Evolutionary conservation across 805 yeast genomes (phyloP).

Genomic region (Suhomyces canberraensis): DNA sequence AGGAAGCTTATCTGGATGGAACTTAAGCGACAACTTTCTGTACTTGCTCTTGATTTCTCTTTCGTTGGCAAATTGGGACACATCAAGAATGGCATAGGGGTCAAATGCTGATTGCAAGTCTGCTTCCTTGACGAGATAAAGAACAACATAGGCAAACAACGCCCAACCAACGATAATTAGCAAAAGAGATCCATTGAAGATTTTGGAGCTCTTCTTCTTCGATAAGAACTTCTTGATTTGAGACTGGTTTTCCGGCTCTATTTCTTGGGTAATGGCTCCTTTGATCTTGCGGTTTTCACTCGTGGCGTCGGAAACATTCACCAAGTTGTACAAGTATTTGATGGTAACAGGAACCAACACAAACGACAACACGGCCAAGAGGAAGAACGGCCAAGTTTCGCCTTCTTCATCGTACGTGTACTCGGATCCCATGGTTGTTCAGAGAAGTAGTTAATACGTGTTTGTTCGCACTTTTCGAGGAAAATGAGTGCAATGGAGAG

Average conservation of each 20-base stretch:
- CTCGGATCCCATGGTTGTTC: constrained; percentile 41
- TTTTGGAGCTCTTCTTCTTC: constrained; percentile 26
- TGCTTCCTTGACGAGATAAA: constrained; percentile 41
- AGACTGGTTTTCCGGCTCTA: constrained; percentile 24
- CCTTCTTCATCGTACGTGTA: constrained; percentile 85
- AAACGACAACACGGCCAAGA: constrained; percentile 66
- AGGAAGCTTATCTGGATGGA: constrained; percentile 90
- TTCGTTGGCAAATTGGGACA: constrained; percentile 64
- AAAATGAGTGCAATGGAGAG: too few species aligned
- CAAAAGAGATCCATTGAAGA: constrained; percentile 38
- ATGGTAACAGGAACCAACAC: constrained; percentile 65
- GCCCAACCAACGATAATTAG: constrained; percentile 58
- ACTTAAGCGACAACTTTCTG: constrained; percentile 80
- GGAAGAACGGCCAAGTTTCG: constrained; percentile 92
- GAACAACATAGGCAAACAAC: constrained; percentile 39
- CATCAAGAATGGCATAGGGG: constrained; percentile 84
- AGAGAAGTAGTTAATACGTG: too few species aligned
- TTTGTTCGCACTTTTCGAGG: too few species aligned
- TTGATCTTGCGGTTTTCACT: constrained; percentile 21
- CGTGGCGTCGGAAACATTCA: constrained; percentile 15
- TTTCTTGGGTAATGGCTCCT: constrained; percentile 32
- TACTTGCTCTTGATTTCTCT: constrained; percentile 77
- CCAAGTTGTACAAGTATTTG: constrained; percentile 18
- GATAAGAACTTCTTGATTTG: constrained; percentile 23
- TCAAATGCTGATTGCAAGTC: constrained; percentile 62